These are phyloP conservation scores for Monilinia fructigena DNA, from an alignment of 2,329 filamentous ascomycete genomes.

Conservation along the genomic window DNA sequence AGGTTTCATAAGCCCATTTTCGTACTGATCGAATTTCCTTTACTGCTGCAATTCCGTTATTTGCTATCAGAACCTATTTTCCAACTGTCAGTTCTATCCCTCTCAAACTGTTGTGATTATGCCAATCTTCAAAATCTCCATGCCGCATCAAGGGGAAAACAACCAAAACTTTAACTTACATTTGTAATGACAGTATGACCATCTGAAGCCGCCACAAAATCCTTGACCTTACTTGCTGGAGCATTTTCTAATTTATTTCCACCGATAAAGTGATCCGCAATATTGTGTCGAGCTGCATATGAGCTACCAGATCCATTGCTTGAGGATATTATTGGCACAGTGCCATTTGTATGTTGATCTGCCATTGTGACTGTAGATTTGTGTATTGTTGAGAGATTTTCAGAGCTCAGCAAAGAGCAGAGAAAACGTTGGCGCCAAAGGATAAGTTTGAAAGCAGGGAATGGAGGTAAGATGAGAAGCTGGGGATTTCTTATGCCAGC, in stretches of 20 bases:
- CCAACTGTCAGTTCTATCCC: background rate
- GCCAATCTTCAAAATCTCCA: no score
- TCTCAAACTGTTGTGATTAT: background rate
- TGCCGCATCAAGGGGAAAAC: background rate
- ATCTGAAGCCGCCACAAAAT: constrained; percentile 86
- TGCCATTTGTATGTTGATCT: constrained; percentile 38
- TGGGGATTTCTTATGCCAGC: constrained; percentile 14
- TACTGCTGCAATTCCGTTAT: constrained; percentile 99
- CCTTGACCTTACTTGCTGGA: constrained; percentile 82
- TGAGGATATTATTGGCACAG: constrained; percentile 47
- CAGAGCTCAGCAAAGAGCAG: constrained; percentile 36
- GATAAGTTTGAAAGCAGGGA: constrained; percentile 9
- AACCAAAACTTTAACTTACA: constrained; percentile 47
- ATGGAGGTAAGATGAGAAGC: constrained; percentile 13
- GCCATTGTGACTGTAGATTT: constrained; percentile 10
- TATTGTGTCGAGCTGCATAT: constrained; percentile 76
- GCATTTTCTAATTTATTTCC: constrained; percentile 85
- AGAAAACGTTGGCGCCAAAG: constrained; percentile 32
- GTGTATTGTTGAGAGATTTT: constrained; percentile 6
- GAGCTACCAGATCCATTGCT: constrained; percentile 60
- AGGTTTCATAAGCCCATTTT: constrained; percentile 99
- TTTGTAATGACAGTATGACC: constrained; percentile 98
- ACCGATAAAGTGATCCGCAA: constrained; percentile 94
- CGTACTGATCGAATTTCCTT: constrained; percentile 98
- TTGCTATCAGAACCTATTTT: constrained; percentile 87